Percentiles rank a stretch among this genome's conserved stretches.
These are phyloP conservation scores for Penicillium cinerascens DNA, from an alignment of 495 filamentous ascomycete genomes.

Conservation along the genomic window DNA sequence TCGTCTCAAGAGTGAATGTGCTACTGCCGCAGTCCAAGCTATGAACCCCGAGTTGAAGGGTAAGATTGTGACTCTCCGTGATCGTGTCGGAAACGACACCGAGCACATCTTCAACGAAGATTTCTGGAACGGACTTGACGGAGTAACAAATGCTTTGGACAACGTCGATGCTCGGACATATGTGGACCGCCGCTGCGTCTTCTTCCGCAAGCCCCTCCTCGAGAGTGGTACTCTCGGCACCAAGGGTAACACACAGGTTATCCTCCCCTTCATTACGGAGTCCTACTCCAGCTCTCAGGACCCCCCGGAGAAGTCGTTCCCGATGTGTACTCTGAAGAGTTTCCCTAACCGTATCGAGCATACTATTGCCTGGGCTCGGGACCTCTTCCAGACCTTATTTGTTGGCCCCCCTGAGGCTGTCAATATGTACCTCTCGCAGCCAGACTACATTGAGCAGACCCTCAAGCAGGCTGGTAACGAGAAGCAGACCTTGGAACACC, in stretches of 20 bases:
- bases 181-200: constrained; percentile 94
- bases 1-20: constrained; percentile 94
- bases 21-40: constrained; percentile 76
- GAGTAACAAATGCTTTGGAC: constrained; percentile 94
- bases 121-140: constrained; percentile 89
- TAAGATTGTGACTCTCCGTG: constrained; percentile 79
- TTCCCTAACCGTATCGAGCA: constrained; percentile 99
- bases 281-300: constrained; percentile 99
- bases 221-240: constrained; percentile 97
- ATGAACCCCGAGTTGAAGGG: constrained; percentile 94
- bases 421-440: constrained; percentile 88
- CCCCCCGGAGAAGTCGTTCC: constrained; percentile 97
- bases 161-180: constrained; percentile 98
- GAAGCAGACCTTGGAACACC: constrained; percentile 88
- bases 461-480: constrained; percentile 95
- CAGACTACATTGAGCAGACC: constrained; percentile 85
- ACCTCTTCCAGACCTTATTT: constrained; percentile 91
- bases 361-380: constrained; percentile 96
- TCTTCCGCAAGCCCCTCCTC: constrained; percentile 95
- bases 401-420: constrained; percentile 91
- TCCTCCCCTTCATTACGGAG: constrained; percentile 87
- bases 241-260: constrained; percentile 96
- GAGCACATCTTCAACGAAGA: constrained; percentile 93
- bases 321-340: constrained; percentile 95
- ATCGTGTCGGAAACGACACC: constrained; percentile 88